A percentile compares a stretch with the other conserved stretches of the same genome.
Evolutionary conservation across 805 yeast genomes (phyloP).

Genomic region (Metschnikowia koreensis): DNA sequence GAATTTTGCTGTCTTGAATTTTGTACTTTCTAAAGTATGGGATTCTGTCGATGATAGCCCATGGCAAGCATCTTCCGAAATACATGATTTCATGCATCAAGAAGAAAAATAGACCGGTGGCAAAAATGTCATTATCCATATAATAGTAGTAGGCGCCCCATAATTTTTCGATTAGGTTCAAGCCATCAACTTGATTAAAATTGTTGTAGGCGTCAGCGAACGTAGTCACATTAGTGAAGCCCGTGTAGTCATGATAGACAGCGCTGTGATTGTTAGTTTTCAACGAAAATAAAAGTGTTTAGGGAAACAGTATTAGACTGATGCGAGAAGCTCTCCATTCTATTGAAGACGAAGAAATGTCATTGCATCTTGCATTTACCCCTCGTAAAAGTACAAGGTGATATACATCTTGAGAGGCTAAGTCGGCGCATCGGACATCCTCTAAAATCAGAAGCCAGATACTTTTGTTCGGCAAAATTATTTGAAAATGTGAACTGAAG

Average conservation of each 20-base stretch:
- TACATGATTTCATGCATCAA: conserved; percentile 82
- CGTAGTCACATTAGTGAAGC: conserved; percentile 31
- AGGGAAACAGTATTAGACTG: too few relatives aligned
- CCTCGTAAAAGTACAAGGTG: too few relatives aligned
- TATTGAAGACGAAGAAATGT: too few relatives aligned
- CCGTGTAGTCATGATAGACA: conserved; percentile 36
- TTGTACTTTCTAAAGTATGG: conserved; percentile 85
- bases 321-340: too few relatives aligned
- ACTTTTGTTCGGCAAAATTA: neutral
- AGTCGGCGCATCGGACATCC: neutral
- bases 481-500: neutral
- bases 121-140: conserved; percentile 82
- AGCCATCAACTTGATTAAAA: conserved; percentile 28
- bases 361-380: too few relatives aligned
- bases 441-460: neutral
- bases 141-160: conserved; percentile 92
- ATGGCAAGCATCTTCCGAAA: conserved; percentile 89
- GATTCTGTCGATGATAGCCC: conserved; percentile 83
- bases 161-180: conserved; percentile 53
- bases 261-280: conserved; percentile 22
- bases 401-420: too few relatives aligned
- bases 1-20: conserved; percentile 83
- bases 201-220: conserved; percentile 28
- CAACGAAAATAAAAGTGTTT: neutral
- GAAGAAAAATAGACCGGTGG: conserved; percentile 87